phyloP scores from a whole-genome alignment of 179 eudicot species.

The Beta macrorhiza region DNA sequence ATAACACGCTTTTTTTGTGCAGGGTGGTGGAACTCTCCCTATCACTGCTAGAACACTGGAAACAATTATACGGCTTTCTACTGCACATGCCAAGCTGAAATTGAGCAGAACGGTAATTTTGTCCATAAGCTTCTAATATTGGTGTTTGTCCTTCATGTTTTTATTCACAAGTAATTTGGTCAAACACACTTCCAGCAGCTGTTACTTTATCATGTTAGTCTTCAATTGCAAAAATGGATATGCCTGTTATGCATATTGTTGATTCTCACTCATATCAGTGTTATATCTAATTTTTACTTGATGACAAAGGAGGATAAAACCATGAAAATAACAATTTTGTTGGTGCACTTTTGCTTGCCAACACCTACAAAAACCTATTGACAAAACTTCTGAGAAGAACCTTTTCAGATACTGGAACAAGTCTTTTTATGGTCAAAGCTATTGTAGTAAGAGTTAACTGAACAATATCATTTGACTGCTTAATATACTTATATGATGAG shows the following conservation, averaged over 20 bases:
- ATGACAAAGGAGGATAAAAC: not conserved
- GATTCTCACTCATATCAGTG: not conserved
- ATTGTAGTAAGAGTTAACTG: not conserved
- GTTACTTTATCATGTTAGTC: not conserved
- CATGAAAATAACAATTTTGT: not conserved
- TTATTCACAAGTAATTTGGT: not conserved
- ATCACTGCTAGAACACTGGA: slow-evolving; percentile 98
- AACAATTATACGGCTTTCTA: slow-evolving; percentile 95
- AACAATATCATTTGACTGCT: not conserved
- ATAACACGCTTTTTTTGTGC: not conserved
- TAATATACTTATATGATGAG: not conserved
- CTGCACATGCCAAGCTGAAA: slow-evolving; percentile 97
- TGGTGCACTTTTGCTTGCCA: not conserved
- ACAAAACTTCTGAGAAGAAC: not conserved
- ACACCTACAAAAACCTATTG: not conserved
- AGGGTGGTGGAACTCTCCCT: slow-evolving; percentile 98
- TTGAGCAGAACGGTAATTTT: slow-evolving; percentile 74
- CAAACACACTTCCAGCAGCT: not conserved
- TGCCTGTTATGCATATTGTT: not conserved
- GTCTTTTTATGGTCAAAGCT: not conserved
- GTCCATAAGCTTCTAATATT: not conserved
- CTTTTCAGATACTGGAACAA: not conserved
- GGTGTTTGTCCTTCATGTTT: slow-evolving; percentile 2
- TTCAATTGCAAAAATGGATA: not conserved
- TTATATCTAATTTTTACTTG: not conserved